Conservation (phyloP, 2,329 filamentous ascomycete genomes). For the Metarhizium rileyi region DNA sequence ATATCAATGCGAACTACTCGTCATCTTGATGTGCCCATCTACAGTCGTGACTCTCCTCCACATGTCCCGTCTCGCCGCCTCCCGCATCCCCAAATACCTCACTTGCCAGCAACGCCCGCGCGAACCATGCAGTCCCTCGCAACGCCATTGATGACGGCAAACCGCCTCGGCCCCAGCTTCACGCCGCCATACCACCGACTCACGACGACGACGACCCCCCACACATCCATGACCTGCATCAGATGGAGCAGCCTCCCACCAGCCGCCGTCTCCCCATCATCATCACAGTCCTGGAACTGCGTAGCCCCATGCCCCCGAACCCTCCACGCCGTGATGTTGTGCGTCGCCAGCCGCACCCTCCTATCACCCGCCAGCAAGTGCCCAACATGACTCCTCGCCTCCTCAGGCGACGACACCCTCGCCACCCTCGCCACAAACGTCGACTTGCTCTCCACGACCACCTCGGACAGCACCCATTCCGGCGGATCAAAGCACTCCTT, state of each 20-base stretch:
- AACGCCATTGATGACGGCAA: conserved; percentile 79
- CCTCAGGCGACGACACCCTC: conserved; percentile 54
- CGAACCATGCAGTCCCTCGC: conserved; percentile 76
- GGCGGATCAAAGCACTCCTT: conserved; percentile 25
- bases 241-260: conserved; percentile 77
- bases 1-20: neutral
- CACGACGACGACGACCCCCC: conserved; percentile 88
- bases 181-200: conserved; percentile 93
- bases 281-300: conserved; percentile 80
- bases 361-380: conserved; percentile 76
- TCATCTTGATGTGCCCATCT: neutral
- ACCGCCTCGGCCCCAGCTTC: conserved; percentile 78
- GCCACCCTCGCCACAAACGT: conserved; percentile 76
- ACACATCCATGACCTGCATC: conserved; percentile 90
- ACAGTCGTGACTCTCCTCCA: neutral
- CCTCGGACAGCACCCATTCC: conserved; percentile 65
- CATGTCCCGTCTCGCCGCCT: too few relatives aligned
- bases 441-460: conserved; percentile 73
- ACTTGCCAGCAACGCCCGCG: conserved; percentile 53
- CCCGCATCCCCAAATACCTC: conserved; percentile 27
- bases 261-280: conserved; percentile 91
- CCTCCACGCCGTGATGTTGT: conserved; percentile 94
- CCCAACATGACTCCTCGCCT: conserved; percentile 62
- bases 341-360: conserved; percentile 75
- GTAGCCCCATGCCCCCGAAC: conserved; percentile 43